Evolutionary conservation across 108 stramenopile species (phyloP), one percentile per base, ranked within the genome.

Genomic region (Skeletonema potamos): DNA sequence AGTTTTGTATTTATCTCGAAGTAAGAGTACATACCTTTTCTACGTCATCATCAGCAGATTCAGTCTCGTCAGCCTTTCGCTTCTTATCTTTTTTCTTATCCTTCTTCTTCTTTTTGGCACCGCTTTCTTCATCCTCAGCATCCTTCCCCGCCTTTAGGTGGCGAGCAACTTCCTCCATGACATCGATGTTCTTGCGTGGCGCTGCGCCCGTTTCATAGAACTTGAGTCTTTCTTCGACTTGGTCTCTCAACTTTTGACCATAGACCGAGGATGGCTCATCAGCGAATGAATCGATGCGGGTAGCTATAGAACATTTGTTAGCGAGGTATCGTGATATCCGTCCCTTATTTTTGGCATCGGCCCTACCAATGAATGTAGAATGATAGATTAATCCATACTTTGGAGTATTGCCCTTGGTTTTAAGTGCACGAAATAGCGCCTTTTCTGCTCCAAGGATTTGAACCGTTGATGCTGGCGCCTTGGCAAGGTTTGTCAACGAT

Each of bases 401-500:
- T 32, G 99, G 99, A 44, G 99, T 99, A 80, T 99, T 98, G 46
- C 97, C 97, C 79, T 99, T 99, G 20, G 98, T 99, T 84, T 99
- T 99, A 4, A 99, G 92, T 8, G 99, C 99, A 66, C 99, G 95
- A 82, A 99, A 99, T 39, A 99, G 94, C 6, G 98, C 99, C 89
- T 99, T 99, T 80, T 99, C 99, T n/a, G 98, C 98, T 32, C 99
- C 99, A 64, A 99, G 85, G 66, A 99, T 99, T 79, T 99, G 98
- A 20, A 99, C 97, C 3, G 99, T 99, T 15, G 96, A 97, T 15
- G 99, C 99, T n/a, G 99, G 98, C 78, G 93, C 95, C 81, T 99
- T 99, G 65, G 99, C 98, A 39, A 99, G 88, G 76, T 94, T 96
- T 46, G 97, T 97, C 69, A 99, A 79, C 24, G 96, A 97, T 54